Evolutionary conservation across 495 filamentous ascomycete genomes (phyloP).

Genomic region (Podospora pseudoanserina): DNA sequence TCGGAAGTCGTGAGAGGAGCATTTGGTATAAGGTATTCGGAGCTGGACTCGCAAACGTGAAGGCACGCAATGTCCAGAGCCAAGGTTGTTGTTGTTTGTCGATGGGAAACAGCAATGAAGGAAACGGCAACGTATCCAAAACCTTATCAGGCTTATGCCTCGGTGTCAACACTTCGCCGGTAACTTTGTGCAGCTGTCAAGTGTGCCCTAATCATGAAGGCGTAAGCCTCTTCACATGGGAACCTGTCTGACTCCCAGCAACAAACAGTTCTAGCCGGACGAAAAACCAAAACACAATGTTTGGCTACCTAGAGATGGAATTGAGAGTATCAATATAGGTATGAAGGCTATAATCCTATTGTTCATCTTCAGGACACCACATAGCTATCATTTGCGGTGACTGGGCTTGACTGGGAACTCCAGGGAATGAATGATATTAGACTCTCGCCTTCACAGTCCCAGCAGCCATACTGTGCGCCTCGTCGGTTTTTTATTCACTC

Average conservation of each 20-base stretch:
- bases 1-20: too few relatives aligned
- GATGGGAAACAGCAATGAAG: background rate
- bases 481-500: background rate
- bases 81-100: background rate
- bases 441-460: background rate
- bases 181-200: background rate
- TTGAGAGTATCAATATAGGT: too few relatives aligned
- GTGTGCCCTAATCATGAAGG: background rate
- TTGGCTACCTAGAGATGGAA: too few relatives aligned
- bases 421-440: background rate
- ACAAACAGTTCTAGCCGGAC: too few relatives aligned
- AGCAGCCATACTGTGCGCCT: background rate
- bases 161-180: background rate
- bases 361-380: too few relatives aligned
- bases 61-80: background rate
- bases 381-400: too few relatives aligned
- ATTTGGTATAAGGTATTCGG: too few relatives aligned
- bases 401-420: too few relatives aligned
- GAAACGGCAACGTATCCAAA: background rate
- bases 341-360: too few relatives aligned
- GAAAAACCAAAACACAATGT: too few relatives aligned
- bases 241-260: too few relatives aligned
- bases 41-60: background rate
- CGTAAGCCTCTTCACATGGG: too few relatives aligned
- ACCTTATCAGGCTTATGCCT: background rate